Base-by-base conservation (phyloP, 495 filamentous ascomycete species). In the Symbiotaphrina buchneri region DNA sequence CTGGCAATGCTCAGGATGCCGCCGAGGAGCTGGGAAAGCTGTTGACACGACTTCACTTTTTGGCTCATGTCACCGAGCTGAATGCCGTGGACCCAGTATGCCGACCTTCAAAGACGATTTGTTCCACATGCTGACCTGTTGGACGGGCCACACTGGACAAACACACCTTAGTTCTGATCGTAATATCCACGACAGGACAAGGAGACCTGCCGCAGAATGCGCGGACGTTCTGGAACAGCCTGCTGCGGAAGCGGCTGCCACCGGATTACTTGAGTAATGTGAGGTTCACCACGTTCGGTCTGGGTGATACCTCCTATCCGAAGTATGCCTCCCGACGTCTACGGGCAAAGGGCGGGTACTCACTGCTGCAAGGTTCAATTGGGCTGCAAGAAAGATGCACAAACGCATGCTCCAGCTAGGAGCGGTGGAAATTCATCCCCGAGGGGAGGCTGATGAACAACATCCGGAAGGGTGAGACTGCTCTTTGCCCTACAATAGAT, bases 251-350 rank as follows among this genome's bases (percentile, higher is more conserved):
- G 45, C 76, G 69, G 39, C 65, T 99, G 19, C 69, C 71, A 18
- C 52, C 65, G 14, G 69, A 64, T 31, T 84, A 66, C 41, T 56
- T 99, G 26, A 42, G 50, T 11, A 54, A 56, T 15, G 54, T 90
- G 13, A 55, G 57, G 1, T 92, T 92, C 49, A 65, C 77, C 11
- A 73, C 69, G 0, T 94, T 99, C 58, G 90, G 87, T 4, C 60
- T 94, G 10, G 87, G 87, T 1, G 84, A 99, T 51, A 91, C 74
- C 41, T 87, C 81, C 2, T 99, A 99, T 62, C 65, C 71, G 3
- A 81, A 85, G 76, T 85, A 59, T 35, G 52, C 2, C 32, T 7
- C 3, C 8, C 18, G 13, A 18, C 16, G 8, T 26, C 18, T 34
- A 17, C 13, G n/a, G n/a, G n/a, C n/a, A n/a, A n/a, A n/a, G 37